Conservation (phyloP, 1,284 basidiomycete species). For the Cryptococcus hybrid region DNA sequence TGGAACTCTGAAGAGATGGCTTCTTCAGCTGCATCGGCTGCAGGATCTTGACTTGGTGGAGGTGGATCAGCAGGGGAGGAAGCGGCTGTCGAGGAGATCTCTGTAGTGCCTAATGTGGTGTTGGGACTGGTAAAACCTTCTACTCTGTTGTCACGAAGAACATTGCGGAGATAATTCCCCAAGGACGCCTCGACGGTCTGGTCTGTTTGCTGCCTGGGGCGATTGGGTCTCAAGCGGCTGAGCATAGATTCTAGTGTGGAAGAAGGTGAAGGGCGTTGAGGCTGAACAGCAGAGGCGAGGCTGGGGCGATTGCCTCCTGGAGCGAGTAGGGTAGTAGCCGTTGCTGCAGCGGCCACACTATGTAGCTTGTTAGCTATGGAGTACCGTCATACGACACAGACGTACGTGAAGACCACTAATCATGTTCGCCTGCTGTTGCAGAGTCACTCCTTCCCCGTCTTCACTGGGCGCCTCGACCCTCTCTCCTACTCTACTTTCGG, state of each 20-base stretch:
- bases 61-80: not conserved
- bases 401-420: conserved; percentile 33
- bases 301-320: conserved; percentile 14
- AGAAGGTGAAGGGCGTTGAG: conserved; percentile 13
- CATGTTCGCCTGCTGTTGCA: conserved; percentile 46
- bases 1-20: conserved; percentile 37
- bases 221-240: conserved; percentile 35
- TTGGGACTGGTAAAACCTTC: not conserved
- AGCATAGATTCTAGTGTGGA: conserved; percentile 38
- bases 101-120: too few species aligned
- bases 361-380: not conserved
- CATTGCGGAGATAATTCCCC: conserved; percentile 41
- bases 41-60: conserved; percentile 7
- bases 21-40: conserved; percentile 1
- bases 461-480: not conserved
- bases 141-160: conserved; percentile 28
- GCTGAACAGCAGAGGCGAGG: conserved; percentile 10
- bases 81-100: not conserved
- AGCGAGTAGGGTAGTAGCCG: conserved; percentile 40
- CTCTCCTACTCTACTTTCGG: conserved; percentile 3
- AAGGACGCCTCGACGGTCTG: conserved; percentile 40
- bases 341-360: conserved; percentile 47
- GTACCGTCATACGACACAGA: too few species aligned
- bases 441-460: conserved; percentile 13
- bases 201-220: conserved; percentile 10